Percentiles rank a stretch among this genome's conserved stretches.
These are phyloP conservation scores for Chaetoscypha palmicola DNA, from an alignment of 2,329 filamentous ascomycete genomes.

Conservation along the genomic window DNA sequence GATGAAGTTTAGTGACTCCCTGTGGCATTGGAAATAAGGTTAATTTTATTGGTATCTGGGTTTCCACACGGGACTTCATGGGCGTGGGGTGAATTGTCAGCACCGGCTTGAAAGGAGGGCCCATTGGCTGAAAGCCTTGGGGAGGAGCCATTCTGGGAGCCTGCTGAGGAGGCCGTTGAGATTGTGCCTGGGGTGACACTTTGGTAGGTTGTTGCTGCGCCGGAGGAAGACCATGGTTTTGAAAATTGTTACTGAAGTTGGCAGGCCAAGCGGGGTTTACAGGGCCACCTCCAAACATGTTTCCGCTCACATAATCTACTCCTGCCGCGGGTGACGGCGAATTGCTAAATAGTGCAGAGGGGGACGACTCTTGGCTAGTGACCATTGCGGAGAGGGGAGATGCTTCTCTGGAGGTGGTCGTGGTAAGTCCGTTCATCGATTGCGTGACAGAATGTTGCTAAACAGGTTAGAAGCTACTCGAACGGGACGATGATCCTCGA, in stretches of 20 bases:
- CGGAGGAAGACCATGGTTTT: constrained; percentile 7
- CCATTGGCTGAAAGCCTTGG: constrained; percentile 21
- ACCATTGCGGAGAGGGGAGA: constrained; percentile 48
- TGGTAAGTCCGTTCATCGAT: constrained; percentile 43
- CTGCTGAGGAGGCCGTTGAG: constrained; percentile 12
- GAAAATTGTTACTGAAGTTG: constrained; percentile 13
- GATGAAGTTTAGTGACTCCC: constrained; percentile 71
- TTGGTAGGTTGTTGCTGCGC: constrained; percentile 10
- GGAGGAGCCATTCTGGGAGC: constrained; percentile 19
- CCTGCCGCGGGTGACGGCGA: constrained; percentile 41
- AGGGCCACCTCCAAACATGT: constrained; percentile 23
- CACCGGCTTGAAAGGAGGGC: constrained; percentile 31
- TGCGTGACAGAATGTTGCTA: constrained; percentile 47
- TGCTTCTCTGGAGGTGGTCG: constrained; percentile 43
- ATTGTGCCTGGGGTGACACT: constrained; percentile 13
- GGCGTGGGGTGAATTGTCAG: constrained; percentile 61
- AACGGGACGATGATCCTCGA: not conserved
- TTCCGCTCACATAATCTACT: constrained; percentile 34
- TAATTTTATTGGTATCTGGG: constrained; percentile 85
- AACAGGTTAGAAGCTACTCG: constrained; percentile 22
- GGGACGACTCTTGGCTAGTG: constrained; percentile 47
- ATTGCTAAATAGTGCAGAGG: constrained; percentile 40
- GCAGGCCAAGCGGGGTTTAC: constrained; percentile 33
- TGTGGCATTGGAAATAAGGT: constrained; percentile 68
- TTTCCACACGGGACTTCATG: constrained; percentile 87